Evolutionary conservation across 345 rosid species (phyloP).

Genomic region (Camelina neglecta): DNA sequence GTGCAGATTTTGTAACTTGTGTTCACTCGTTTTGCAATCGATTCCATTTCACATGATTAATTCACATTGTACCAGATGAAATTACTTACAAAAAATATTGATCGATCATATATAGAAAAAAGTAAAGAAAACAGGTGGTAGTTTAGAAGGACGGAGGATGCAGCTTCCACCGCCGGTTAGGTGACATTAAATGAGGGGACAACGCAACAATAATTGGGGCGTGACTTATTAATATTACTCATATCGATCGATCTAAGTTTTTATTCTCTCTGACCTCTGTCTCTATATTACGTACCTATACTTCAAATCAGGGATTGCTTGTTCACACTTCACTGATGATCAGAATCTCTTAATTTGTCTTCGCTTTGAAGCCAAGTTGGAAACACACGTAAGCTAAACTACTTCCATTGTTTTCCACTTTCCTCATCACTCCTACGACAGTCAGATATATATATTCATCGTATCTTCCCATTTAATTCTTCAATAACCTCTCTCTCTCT

Average conservation of each 20-base stretch:
- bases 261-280: not conserved
- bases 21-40: not conserved
- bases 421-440: not conserved
- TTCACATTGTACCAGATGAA: no score
- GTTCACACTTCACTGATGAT: conserved; percentile 16
- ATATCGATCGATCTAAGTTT: not conserved
- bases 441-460: conserved; percentile 27
- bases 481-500: no score
- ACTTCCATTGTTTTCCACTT: not conserved
- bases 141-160: conserved; percentile 34
- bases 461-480: conserved; percentile 25
- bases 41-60: no score
- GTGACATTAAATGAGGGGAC: conserved; percentile 42
- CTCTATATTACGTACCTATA: not conserved
- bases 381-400: conserved; percentile 24
- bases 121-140: conserved; percentile 23
- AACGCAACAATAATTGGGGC: conserved; percentile 31
- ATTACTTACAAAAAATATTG: not conserved
- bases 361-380: conserved; percentile 41
- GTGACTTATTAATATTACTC: conserved; percentile 33
- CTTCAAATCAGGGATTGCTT: conserved; percentile 36
- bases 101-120: not conserved
- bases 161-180: conserved; percentile 39
- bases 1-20: not conserved
- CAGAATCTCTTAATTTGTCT: conserved; percentile 1